phyloP scores from a whole-genome alignment of 2,329 filamentous ascomycete genomes.

The Metarhizium humberi region DNA sequence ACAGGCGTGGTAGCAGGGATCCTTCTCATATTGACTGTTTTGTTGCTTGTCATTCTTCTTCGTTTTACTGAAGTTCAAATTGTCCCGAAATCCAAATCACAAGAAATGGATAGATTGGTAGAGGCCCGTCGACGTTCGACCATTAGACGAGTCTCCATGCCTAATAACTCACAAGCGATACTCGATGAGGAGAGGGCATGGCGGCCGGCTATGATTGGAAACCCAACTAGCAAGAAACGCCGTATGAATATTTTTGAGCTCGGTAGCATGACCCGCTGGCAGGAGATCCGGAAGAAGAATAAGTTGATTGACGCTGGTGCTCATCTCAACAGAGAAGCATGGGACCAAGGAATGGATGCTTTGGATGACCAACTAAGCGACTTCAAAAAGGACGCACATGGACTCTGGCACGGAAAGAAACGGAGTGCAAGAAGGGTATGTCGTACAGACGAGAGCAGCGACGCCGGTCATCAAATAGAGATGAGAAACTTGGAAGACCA shows the following conservation, averaged over 20 bases:
- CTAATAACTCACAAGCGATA: conserved; percentile 26
- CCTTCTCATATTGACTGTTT: conserved; percentile 52
- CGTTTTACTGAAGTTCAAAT: conserved; percentile 60
- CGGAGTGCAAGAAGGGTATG: conserved; percentile 13
- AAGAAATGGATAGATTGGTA: conserved; percentile 44
- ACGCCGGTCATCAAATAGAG: conserved; percentile 19
- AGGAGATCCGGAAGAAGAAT: conserved; percentile 58
- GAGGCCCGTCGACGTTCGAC: conserved; percentile 39
- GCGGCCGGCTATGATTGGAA: conserved; percentile 62
- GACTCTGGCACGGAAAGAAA: conserved; percentile 18
- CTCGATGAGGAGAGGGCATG: conserved; percentile 50
- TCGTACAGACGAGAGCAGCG: conserved; percentile 20
- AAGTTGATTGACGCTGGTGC: conserved; percentile 39
- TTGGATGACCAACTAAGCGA: conserved; percentile 27
- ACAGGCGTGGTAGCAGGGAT: conserved; percentile 62
- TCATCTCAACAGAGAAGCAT: conserved; percentile 26
- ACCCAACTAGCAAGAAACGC: conserved; percentile 58
- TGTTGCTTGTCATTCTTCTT: conserved; percentile 52
- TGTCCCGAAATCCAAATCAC: conserved; percentile 51
- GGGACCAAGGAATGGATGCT: conserved; percentile 26
- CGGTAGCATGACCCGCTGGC: conserved; percentile 60
- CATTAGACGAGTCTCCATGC: conserved; percentile 33
- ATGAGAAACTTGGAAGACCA: conserved; percentile 17
- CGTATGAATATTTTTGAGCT: conserved; percentile 65
- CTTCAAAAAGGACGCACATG: conserved; percentile 23